Evolutionary conservation across 208 protist genomes (phyloP), one percentile per base, ranked within the genome.

Genomic region (Trypanosomatidae sp.): DNA sequence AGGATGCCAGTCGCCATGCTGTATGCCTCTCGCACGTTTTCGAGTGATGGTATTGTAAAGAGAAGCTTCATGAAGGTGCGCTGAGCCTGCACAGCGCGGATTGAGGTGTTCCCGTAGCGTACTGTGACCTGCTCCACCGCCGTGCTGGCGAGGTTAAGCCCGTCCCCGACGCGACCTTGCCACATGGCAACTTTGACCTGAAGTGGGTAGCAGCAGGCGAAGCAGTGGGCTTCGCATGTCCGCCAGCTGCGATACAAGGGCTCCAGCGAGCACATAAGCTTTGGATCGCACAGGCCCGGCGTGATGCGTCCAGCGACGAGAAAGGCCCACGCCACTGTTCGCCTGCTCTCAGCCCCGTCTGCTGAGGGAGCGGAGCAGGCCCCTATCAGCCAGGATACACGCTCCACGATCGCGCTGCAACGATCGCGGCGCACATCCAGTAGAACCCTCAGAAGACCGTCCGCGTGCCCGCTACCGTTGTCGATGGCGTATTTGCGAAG

Each of bases 201-300:
- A 36, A 93, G 65, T 13, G 90, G 90, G 25, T 83, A 73, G 79
- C 86, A 91, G 71, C 85, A 92, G 60, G 88, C 81, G 66, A 87
- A 83, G 62, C 78, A 77, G 84, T 92, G 84, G 15, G 70, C 74
- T 39, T 88, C 77, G 62, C 87, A 72, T 12, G 86, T 90, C 55
- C 62, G 77, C 44, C 83, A 43, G 47, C n/a, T 81, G n/a, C 71
- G 62, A 65, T 91, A 92, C 36, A 81, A 69, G 66, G 78, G 74
- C 56, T 82, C 86, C 30, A 95, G 66, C 56, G 76, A 72, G 47
- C 65, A 70, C 65, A 83, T 81, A 30, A 72, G 56, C 36, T 71
- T 44, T 49, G 90, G 87, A 41, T 87, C 80, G 12, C 81, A 78
- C 41, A 94, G 25, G 52, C 60, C n/a, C 22, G 90, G 87, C 43